Evolutionary conservation across 805 yeast species (phyloP).

Genomic region (Wickerhamiella slavikovae): DNA sequence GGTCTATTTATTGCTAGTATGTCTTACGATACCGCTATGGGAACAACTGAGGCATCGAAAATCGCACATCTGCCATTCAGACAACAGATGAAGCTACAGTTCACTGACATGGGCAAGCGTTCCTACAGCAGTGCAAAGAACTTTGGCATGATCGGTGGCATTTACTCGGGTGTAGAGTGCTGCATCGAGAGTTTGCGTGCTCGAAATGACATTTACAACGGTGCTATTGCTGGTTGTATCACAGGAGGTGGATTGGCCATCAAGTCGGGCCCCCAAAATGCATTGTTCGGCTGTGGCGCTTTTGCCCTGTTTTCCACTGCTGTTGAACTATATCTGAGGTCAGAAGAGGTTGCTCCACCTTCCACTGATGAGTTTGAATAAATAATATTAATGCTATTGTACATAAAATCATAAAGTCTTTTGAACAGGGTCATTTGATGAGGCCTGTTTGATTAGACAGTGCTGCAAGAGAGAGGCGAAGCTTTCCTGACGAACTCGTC

Average conservation of each 20-base stretch:
- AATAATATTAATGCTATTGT: neutral
- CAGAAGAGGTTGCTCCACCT: slow-evolving; percentile 72
- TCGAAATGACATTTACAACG: slow-evolving; percentile 80
- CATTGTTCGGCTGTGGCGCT: slow-evolving; percentile 84
- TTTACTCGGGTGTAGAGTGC: slow-evolving; percentile 86
- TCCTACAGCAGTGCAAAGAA: slow-evolving; percentile 81
- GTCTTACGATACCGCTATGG: slow-evolving; percentile 70
- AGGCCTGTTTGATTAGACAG: neutral
- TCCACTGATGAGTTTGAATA: slow-evolving; percentile 56
- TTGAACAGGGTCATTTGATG: neutral
- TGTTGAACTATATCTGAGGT: slow-evolving; percentile 63
- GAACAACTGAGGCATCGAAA: slow-evolving; percentile 27
- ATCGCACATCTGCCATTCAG: slow-evolving; percentile 72
- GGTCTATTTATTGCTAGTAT: slow-evolving; percentile 71
- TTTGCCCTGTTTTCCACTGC: slow-evolving; percentile 74
- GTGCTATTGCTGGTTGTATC: slow-evolving; percentile 81
- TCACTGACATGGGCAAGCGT: slow-evolving; percentile 77
- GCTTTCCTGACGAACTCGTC: no score
- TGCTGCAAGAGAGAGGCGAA: no score
- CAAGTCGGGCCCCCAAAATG: slow-evolving; percentile 86
- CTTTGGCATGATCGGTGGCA: slow-evolving; percentile 82
- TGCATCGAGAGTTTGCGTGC: slow-evolving; percentile 70
- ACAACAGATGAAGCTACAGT: slow-evolving; percentile 82
- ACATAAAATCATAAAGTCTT: no score
- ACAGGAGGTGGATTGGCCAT: slow-evolving; percentile 93